phyloP scores from a whole-genome alignment of 2,329 filamentous ascomycete genomes.

The Colletotrichum sp. region DNA sequence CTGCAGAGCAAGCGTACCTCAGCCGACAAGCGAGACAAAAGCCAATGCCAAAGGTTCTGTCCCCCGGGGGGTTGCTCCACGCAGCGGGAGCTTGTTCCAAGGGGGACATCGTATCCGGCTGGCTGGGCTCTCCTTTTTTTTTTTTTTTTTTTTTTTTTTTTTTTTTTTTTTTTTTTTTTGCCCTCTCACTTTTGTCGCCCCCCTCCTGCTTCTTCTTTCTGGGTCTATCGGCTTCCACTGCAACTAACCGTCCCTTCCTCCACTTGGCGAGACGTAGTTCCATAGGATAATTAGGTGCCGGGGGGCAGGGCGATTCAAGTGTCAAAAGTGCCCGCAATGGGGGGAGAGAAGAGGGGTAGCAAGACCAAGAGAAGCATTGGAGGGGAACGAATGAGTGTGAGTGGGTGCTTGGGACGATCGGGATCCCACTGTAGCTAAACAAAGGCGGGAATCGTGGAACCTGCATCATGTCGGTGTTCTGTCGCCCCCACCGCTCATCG shows the following conservation, averaged over 20 bases:
- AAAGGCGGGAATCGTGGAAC: background rate
- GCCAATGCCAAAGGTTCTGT: too few species aligned
- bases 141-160: too few species aligned
- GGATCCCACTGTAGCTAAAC: background rate
- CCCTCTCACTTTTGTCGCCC: background rate
- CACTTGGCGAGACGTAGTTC: background rate
- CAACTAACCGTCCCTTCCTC: background rate
- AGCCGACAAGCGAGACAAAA: too few species aligned
- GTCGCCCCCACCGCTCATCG: background rate
- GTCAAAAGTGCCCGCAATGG: background rate
- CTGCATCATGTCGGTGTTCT: background rate
- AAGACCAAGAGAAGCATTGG: background rate
- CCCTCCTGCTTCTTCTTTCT: background rate
- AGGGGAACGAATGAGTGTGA: background rate
- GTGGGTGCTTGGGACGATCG: background rate
- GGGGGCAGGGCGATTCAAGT: background rate
- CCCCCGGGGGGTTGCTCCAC: too few species aligned
- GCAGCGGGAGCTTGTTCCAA: background rate
- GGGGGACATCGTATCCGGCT: background rate
- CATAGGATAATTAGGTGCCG: background rate
- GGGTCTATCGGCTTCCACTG: background rate
- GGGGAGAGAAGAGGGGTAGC: background rate
- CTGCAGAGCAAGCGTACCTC: too few species aligned
- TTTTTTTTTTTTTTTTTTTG: too few species aligned
- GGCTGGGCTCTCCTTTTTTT: background rate